These are phyloP conservation scores for Brassica nigra DNA, from an alignment of 345 rosid genomes.

Conservation along the genomic window DNA sequence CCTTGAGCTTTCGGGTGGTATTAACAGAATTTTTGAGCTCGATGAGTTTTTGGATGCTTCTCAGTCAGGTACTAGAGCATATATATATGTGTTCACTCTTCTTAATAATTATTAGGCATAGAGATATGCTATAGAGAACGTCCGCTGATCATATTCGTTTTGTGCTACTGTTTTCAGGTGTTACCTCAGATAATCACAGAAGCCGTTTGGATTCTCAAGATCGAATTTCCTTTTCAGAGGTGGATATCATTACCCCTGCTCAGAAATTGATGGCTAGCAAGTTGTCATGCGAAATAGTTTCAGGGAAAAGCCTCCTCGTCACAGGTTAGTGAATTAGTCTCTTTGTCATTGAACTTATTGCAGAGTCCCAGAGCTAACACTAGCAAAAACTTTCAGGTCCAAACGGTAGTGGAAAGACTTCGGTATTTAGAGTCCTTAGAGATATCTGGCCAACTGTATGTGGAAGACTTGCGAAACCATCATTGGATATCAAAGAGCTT, in stretches of 20 bases:
- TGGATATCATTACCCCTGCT: slow-evolving; percentile 86
- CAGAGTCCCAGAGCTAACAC: slow-evolving; percentile 37
- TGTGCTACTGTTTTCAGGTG: slow-evolving; percentile 45
- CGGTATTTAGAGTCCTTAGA: slow-evolving; percentile 89
- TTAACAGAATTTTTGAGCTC: slow-evolving; percentile 90
- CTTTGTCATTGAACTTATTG: slow-evolving; percentile 11
- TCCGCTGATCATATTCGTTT: slow-evolving; percentile 15
- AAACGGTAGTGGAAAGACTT: slow-evolving; percentile 96
- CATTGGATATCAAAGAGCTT: slow-evolving; percentile 53
- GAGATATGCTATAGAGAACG: neutral
- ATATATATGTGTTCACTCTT: neutral
- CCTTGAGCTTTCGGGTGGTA: slow-evolving; percentile 86
- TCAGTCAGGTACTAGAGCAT: slow-evolving; percentile 58
- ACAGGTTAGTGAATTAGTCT: slow-evolving; percentile 69
- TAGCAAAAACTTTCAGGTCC: slow-evolving; percentile 64
- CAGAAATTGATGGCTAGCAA: slow-evolving; percentile 87
- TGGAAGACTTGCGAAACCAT: slow-evolving; percentile 76
- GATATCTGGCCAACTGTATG: slow-evolving; percentile 97
- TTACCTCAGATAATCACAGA: slow-evolving; percentile 36
- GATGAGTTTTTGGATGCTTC: slow-evolving; percentile 93
- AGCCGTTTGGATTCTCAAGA: slow-evolving; percentile 50
- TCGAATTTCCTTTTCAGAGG: slow-evolving; percentile 66
- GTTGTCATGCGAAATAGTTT: slow-evolving; percentile 71
- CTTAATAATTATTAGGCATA: neutral
- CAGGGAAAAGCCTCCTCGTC: slow-evolving; percentile 89